Base-by-base conservation (phyloP, 495 filamentous ascomycete species). In the Xylaria grammica region DNA sequence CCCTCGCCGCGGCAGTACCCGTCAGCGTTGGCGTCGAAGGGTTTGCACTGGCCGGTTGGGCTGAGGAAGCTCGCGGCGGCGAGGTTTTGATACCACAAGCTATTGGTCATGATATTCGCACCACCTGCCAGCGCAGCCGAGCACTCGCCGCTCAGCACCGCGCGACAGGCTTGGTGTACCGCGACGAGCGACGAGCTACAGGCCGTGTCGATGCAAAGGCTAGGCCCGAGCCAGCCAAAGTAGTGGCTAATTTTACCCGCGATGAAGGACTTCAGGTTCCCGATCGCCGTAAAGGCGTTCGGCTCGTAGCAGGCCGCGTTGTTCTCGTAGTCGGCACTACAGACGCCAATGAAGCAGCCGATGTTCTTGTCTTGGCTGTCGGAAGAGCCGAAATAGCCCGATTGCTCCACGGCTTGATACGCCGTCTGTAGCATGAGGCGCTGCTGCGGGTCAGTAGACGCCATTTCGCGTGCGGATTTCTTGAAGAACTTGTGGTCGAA, bases 1-100 rank as follows among this genome's bases (percentile, higher is more conserved):
- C 79, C 86, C 62, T 90, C 88, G 1, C 79, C 84, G 57, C 88
- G 77, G 60, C 87, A 90, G 57, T 90, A 90, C 0, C 88, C 88
- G 69, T 89, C 85, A 20, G 87, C 87, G 3, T 67, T 78, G 51
- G 85, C 78, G 49, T 90, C 88, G 32, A 88, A 90, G 0, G 87
- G 84, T 45, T 89, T 90, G 19, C 60, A 69, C 26, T 72, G 57
- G 59, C 79, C 63, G 0, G 77, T 74, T 0, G 73, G 72, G 32
- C 74, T 78, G 9, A 81, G 54, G 30, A 81, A 80, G 0, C 45
- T 60, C 11, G 67, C 77, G 2, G 30, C 74, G 1, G 72, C 72
- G 0, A 80, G 66, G 30, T 79, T 73, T n/a, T 75, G 67, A 2
- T 50, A 52, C 38, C 15, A 44, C 0, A 22, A 5, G 1, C 9